phyloP scores from a whole-genome alignment of 73 alveolate genomes.

The Blepharisma japonicum region DNA sequence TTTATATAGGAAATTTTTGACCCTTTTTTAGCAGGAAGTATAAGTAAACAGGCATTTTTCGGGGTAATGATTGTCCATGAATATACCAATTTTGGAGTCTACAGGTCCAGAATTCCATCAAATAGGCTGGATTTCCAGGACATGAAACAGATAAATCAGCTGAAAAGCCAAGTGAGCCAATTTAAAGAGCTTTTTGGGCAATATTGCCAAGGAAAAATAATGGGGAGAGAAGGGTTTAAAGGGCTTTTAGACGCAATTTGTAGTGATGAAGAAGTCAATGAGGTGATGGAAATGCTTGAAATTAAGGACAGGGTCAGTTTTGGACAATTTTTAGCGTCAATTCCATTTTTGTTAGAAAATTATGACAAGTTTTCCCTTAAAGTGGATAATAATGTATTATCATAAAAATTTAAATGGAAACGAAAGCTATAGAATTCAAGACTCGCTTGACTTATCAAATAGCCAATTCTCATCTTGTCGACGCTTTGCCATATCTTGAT shows the following conservation, averaged over 20 bases:
- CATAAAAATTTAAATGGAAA: neutral
- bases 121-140: conserved; percentile 12
- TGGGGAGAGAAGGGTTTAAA: conserved; percentile 14
- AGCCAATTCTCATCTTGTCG: neutral
- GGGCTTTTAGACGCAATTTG: neutral
- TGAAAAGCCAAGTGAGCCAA: neutral
- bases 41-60: neutral
- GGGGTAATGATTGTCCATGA: conserved; percentile 14
- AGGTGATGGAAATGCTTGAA: neutral
- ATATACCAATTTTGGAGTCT: conserved; percentile 27
- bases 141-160: neutral
- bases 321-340: conserved; percentile 1
- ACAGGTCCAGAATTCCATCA: neutral
- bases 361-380: conserved; percentile 10
- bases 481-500: neutral
- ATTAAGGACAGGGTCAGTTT: neutral
- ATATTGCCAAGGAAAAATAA: neutral
- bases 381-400: neutral
- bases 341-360: conserved; percentile 22
- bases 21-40: neutral
- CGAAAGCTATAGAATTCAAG: neutral
- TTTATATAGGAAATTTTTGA: conserved; percentile 5
- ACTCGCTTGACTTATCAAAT: neutral
- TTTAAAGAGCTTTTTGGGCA: neutral
- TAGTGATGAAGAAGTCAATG: neutral